Evolutionary conservation across 2,329 filamentous ascomycete genomes (phyloP), one percentile per base, ranked within the genome.

Genomic region (Xylariaceae sp.): DNA sequence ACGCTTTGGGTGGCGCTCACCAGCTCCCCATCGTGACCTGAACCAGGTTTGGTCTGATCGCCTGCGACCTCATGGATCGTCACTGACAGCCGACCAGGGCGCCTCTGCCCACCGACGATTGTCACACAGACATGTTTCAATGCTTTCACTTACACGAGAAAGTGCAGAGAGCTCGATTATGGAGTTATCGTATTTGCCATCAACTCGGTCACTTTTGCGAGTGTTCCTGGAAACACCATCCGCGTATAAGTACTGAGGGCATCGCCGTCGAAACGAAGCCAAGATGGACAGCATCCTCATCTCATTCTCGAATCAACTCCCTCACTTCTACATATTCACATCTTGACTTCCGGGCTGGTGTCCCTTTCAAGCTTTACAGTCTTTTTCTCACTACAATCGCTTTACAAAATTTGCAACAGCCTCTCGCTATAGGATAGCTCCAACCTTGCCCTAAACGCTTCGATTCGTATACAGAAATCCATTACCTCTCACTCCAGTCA

Each of bases 211-310:
- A 32, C 30, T 32, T n/a, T n/a, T 17, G 30, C 12, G 30, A n/a
- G 6, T 13, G 13, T 9, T 7, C 13, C 12, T 32, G 13, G 13
- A 7, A 32, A 11, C n/a, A 12, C 15, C 13, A 38, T 15, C 15
- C 15, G 36, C 31, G 39, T 47, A 52, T 52, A 52, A 50, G 34
- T 45, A 43, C 37, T 24, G 24, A 16, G 29, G 26, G 24, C 11
- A 34, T 15, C 15, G 18, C 31, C 38, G 15, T 13, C 30, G 30
- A n/a, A 11, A 15, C n/a, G 32, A 9, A 26, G n/a, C n/a, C 13
- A 38, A 19, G 16, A 44, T 43, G 39, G 18, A 33, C 28, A 45
- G 19, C 42, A 51, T 24, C 40, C 28, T 41, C 44, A n/a, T n/a
- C n/a, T n/a, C n/a, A n/a, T n/a, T n/a, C n/a, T n/a, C n/a, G n/a